Base-by-base conservation (phyloP, 1,139 yeast genomes). In the Suhomyces bribrorum region DNA sequence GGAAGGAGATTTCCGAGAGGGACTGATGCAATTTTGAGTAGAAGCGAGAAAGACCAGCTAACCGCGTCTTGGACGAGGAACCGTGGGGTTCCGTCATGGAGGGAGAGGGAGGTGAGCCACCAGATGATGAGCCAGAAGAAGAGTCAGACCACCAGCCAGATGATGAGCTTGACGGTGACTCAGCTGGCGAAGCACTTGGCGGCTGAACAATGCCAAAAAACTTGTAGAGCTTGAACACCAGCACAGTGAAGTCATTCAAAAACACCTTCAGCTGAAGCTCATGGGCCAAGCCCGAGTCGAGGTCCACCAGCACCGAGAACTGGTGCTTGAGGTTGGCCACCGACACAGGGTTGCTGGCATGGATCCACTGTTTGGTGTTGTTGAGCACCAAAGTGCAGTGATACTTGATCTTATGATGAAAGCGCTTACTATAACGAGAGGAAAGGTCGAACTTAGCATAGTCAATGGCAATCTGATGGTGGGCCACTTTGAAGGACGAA, bases 221-320 rank as follows among this genome's bases (percentile, higher is more conserved):
- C 27, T 60, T 62, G 12, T 60, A 18, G 2, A 56, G 27, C 37
- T 58, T 56, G 46, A 66, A 69, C 0, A 58, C 50, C 53, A 58
- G 59, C 4, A 62, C 37, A 23, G 47, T 50, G 23, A 60, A 46
- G 25, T 64, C 66, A 37, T 64, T 66, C 3, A 57, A 47, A 38
- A 59, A 57, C 2, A 61, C 30, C 31, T 60, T 54, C 16, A 57
- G 37, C 17, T 47, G 50, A 4, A 64, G 44, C 3, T 53, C 40
- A 18, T 51, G 51, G 2, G 64, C 16, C 3, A 36, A 23, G 0
- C 71, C 72, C 2, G 41, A 22, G 0, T 34, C 24, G 26, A 56
- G 44, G 35, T 57, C 48, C 11, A 56, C 43, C 43, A 54, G 51
- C 24, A 56, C 50, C 16, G 53, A 53, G 14, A 55, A 29, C 34